Conservation (phyloP, 2,329 filamentous ascomycete species). For the Alternaria panax region DNA sequence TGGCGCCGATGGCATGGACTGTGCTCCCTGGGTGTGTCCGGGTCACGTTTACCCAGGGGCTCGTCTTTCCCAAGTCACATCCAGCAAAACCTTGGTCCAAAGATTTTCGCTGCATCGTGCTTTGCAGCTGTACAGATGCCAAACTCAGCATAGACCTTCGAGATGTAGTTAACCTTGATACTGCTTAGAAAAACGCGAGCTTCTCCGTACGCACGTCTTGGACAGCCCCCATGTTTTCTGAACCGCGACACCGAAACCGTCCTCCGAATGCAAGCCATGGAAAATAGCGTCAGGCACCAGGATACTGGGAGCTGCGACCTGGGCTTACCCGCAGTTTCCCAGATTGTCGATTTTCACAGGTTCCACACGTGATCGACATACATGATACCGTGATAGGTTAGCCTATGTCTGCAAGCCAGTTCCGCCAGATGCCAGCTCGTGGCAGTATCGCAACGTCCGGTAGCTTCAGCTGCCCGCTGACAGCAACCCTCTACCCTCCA, state of each 20-base stretch:
- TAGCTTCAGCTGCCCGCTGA: conserved; percentile 10
- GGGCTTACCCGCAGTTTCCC: conserved; percentile 7
- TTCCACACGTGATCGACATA: conserved; percentile 21
- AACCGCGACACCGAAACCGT: background rate
- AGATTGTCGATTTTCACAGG: conserved; percentile 19
- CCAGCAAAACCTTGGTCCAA: background rate
- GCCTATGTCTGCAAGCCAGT: conserved; percentile 4
- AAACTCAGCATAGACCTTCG: background rate
- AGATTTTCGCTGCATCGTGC: background rate
- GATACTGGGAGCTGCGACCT: conserved; percentile 5
- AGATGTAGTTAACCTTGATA: background rate
- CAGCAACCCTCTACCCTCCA: background rate
- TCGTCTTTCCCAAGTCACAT: background rate
- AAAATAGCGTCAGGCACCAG: conserved; percentile 3
- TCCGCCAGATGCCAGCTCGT: conserved; percentile 17
- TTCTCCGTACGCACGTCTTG: background rate
- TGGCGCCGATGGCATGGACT: background rate
- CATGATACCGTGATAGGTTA: background rate
- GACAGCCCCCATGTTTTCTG: background rate
- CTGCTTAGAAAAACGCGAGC: background rate
- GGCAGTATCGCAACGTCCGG: conserved; percentile 11
- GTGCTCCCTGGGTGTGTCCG: background rate
- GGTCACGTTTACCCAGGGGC: background rate
- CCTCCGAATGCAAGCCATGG: background rate
- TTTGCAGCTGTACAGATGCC: background rate